Conservation (phyloP, 345 rosid genomes). For the Garcia nutans region DNA sequence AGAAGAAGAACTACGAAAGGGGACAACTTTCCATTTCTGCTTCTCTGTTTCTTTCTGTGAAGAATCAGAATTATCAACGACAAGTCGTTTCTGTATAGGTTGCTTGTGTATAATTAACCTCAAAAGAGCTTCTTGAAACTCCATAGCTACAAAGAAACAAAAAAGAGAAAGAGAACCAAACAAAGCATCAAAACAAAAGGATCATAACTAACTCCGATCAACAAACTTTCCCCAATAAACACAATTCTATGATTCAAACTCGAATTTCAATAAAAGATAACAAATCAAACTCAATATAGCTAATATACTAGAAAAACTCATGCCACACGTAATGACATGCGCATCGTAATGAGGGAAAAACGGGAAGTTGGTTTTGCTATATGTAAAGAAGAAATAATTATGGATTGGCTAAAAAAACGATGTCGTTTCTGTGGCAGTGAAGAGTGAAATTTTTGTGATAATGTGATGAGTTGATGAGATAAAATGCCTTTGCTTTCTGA, state of each 20-base stretch:
- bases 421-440: background rate
- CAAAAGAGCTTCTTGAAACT: conserved; percentile 28
- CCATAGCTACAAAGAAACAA: no score
- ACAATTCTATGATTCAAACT: no score
- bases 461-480: background rate
- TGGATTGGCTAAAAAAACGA: background rate
- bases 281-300: no score
- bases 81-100: background rate
- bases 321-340: no score
- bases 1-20: conserved; percentile 40
- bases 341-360: no score
- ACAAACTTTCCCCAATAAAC: no score
- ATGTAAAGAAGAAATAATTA: no score
- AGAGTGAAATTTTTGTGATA: background rate
- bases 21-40: conserved; percentile 54
- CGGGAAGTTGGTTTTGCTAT: background rate
- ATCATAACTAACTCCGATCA: no score
- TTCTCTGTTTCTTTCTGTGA: conserved; percentile 1
- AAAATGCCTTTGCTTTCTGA: conserved; percentile 15
- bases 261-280: no score
- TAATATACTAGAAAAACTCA: no score
- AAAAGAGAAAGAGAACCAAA: no score
- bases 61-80: background rate
- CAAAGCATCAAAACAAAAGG: no score
- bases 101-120: conserved; percentile 8